Evolutionary conservation across 1,284 basidiomycete species (phyloP), one percentile per base, ranked within the genome.

Genomic region (Rhodotorula mucilaginosa): DNA sequence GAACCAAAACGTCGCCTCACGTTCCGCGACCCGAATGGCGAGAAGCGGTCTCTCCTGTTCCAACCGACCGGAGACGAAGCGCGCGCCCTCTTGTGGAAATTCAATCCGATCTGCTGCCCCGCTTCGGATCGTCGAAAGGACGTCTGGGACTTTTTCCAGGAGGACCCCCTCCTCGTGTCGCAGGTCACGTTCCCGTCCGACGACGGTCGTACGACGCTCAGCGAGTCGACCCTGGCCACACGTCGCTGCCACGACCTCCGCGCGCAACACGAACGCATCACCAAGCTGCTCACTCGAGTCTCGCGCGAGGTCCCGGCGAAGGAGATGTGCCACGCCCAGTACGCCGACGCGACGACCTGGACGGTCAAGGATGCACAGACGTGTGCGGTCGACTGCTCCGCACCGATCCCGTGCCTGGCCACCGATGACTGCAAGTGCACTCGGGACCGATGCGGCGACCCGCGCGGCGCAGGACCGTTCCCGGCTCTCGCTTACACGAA

Each of bases 381-480:
- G n/a, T 78, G 78, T 67, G 64, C 64, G 19, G 64, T 72, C 61
- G 75, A 78, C 62, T 78, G 78, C 66, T 56, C 63, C 6, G 76
- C 78, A 1, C 78, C 78, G 2, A 66, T 78, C 23, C 34, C 71
- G 1, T 78, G 78, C 71, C n/a, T 78, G 23, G 73, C 77, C 5
- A 67, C 75, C n/a, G 71, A 76, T 26, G 69, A 70, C n/a, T 78
- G 78, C 74, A 75, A 75, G 56, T 78, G 78, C 65, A 73, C 78
- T 5, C 67, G 75, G 26, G 73, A 77, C 52, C 72, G 76, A 10
- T 78, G 78, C 61, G 76, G 75, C n/a, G 71, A 74, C 39, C 23
- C 65, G 39, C 58, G 67, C 39, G 48, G 44, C 8, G 46, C 29
- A 6, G 60, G 65, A 5, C 73, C 73, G 5, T 73, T 75, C 74